Percentiles rank a stretch among this genome's conserved stretches.
Conservation (phyloP, 768 basidiomycete species). For the Macrolepiota fuliginosa region DNA sequence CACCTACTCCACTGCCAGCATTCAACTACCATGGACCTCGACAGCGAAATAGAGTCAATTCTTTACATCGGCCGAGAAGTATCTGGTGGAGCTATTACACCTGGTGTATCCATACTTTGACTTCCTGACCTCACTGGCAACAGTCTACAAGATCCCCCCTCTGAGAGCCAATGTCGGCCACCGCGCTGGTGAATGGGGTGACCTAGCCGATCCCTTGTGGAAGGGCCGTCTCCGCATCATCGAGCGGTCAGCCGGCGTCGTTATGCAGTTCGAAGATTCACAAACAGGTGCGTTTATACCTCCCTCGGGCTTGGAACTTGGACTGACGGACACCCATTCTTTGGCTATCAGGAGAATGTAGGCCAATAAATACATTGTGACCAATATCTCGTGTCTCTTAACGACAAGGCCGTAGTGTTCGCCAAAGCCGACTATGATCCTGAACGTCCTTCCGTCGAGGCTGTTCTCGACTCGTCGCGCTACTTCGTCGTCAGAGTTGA, state of each 20-base stretch:
- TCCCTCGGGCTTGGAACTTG: not conserved
- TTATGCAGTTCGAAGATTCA: slow-evolving; percentile 77
- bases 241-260: slow-evolving; percentile 68
- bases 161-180: slow-evolving; percentile 86
- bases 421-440: slow-evolving; percentile 83
- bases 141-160: slow-evolving; percentile 92
- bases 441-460: slow-evolving; percentile 81
- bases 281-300: slow-evolving; percentile 60
- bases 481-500: slow-evolving; percentile 95
- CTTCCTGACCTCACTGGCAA: slow-evolving; percentile 2
- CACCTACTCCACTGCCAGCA: not conserved
- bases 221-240: slow-evolving; percentile 87
- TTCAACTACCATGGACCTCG: slow-evolving; percentile 44
- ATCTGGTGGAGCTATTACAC: slow-evolving; percentile 56
- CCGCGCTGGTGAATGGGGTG: slow-evolving; percentile 91
- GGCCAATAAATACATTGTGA: slow-evolving; percentile 19
- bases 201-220: slow-evolving; percentile 81
- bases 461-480: slow-evolving; percentile 92
- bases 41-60: slow-evolving; percentile 87
- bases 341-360: slow-evolving; percentile 55
- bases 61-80: slow-evolving; percentile 89
- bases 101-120: slow-evolving; percentile 5
- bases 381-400: not conserved
- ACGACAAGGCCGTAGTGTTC: slow-evolving; percentile 55
- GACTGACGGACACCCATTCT: not conserved